phyloP scores from a whole-genome alignment of 768 basidiomycete genomes.

The Termitomyces bulborhizus region DNA sequence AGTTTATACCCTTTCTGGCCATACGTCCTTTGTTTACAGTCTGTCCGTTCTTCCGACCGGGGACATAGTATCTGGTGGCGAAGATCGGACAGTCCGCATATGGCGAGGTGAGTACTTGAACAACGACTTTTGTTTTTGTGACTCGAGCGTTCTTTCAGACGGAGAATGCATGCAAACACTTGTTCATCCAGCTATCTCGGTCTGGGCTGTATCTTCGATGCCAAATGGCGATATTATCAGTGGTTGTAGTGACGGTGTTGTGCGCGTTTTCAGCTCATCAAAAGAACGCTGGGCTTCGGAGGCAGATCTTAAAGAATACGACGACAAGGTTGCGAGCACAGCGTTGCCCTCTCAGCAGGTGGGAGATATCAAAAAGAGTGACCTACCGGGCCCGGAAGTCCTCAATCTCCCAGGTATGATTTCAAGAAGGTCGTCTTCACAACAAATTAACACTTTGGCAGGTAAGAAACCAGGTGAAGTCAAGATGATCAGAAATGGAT shows the following conservation, averaged over 20 bases:
- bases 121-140: not conserved
- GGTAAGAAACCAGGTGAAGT: conserved; percentile 95
- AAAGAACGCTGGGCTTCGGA: conserved; percentile 69
- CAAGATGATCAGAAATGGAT: conserved; percentile 81
- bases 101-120: conserved; percentile 66
- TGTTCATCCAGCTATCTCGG: conserved; percentile 92
- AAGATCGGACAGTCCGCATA: conserved; percentile 88
- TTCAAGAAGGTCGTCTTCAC: not conserved
- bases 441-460: conserved; percentile 17
- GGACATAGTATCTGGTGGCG: conserved; percentile 84
- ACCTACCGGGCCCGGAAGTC: conserved; percentile 84
- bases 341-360: conserved; percentile 81
- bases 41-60: conserved; percentile 77
- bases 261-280: conserved; percentile 78
- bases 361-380: conserved; percentile 89
- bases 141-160: conserved; percentile 30
- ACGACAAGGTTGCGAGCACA: conserved; percentile 70
- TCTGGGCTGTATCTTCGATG: conserved; percentile 88
- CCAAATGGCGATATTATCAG: conserved; percentile 91
- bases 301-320: conserved; percentile 61
- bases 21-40: conserved; percentile 96
- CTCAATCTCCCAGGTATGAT: conserved; percentile 61
- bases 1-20: conserved; percentile 79
- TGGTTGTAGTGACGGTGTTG: conserved; percentile 81
- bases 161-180: conserved; percentile 87